Conservation (phyloP, 1,284 basidiomycete species). For the Cutaneotrichosporon sp. region DNA sequence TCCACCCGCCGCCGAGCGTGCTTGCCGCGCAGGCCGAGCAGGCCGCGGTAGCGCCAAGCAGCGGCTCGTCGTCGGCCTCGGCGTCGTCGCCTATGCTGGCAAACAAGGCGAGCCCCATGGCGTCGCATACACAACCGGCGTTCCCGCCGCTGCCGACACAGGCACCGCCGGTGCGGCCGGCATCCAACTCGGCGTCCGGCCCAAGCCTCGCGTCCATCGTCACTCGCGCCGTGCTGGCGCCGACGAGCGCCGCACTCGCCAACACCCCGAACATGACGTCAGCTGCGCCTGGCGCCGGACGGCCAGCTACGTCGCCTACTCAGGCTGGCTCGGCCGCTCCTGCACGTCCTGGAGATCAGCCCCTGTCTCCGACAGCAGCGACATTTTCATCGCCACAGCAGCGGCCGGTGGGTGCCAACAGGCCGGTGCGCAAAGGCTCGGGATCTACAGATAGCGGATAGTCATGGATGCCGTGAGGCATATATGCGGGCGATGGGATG, state of each 20-base stretch:
- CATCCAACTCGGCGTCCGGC: slow-evolving; percentile 17
- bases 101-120: slow-evolving; percentile 11
- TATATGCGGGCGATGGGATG: too few species aligned
- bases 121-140: slow-evolving; percentile 22
- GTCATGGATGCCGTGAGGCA: too few species aligned
- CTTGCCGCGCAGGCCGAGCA: slow-evolving; percentile 29
- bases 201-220: slow-evolving; percentile 46
- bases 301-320: background rate
- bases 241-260: slow-evolving; percentile 20
- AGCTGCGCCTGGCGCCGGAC: background rate
- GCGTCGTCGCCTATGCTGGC: background rate
- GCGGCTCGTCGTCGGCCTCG: slow-evolving; percentile 3
- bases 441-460: too few species aligned
- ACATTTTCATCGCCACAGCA: too few species aligned
- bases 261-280: background rate
- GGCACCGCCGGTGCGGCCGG: slow-evolving; percentile 1
- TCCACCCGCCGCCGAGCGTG: slow-evolving; percentile 40
- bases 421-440: too few species aligned
- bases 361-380: background rate
- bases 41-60: slow-evolving; percentile 11
- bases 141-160: slow-evolving; percentile 42
- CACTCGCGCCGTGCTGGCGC: slow-evolving; percentile 42
- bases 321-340: background rate
- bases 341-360: background rate
- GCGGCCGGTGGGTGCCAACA: too few species aligned